These are phyloP conservation scores for Polygonum aviculare DNA, from an alignment of 148 eudicot species.

Conservation along the genomic window DNA sequence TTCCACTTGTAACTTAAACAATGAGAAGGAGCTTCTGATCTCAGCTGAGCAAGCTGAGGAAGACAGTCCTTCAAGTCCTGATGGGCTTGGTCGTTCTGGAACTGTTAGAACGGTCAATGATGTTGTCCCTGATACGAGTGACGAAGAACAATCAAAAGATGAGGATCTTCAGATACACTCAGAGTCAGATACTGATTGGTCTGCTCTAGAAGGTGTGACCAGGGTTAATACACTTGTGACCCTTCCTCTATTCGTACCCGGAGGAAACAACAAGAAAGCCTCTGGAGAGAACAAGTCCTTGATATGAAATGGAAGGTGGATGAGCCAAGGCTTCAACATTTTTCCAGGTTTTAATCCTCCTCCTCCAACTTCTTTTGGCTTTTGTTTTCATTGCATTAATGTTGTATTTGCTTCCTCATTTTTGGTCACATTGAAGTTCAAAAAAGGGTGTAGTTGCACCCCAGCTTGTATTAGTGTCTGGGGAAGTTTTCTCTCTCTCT, in stretches of 20 bases:
- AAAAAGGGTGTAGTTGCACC: constrained; percentile 26
- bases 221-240: constrained; percentile 45
- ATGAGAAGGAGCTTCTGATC: constrained; percentile 21
- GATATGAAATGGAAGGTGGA: constrained; percentile 4
- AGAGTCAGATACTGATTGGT: constrained; percentile 27
- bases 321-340: neutral
- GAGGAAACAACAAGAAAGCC: constrained; percentile 15
- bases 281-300: constrained; percentile 13
- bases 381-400: neutral
- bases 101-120: constrained; percentile 26
- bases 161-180: neutral
- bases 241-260: constrained; percentile 36
- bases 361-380: neutral
- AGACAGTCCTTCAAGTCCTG: constrained; percentile 18
- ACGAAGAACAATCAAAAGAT: constrained; percentile 11
- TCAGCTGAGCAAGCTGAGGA: constrained; percentile 7
- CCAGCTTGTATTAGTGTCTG: constrained; percentile 64
- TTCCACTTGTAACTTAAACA: constrained; percentile 24
- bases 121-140: constrained; percentile 14
- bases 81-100: constrained; percentile 22
- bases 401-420: constrained; percentile 15
- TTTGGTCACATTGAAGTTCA: constrained; percentile 11
- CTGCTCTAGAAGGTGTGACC: constrained; percentile 48
- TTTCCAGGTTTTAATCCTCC: constrained; percentile 5
- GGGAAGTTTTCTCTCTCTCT: constrained; percentile 29